Evolutionary conservation across 495 filamentous ascomycete species (phyloP).

Genomic region (Aspergillus olivimuriae): DNA sequence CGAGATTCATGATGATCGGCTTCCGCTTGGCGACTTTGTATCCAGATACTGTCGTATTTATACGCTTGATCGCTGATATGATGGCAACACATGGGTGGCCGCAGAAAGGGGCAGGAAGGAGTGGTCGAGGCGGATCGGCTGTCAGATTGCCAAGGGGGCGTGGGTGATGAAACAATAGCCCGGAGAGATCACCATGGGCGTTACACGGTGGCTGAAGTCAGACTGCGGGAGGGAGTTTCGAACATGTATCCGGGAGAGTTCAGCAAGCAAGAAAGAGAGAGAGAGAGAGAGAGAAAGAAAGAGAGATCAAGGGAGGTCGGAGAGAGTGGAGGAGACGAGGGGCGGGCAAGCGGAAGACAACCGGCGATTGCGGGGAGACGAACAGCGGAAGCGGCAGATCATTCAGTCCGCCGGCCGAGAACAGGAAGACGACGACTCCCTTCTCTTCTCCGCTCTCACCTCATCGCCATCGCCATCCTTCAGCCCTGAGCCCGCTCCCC

Average conservation of each 20-base stretch:
- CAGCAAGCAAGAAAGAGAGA: no score
- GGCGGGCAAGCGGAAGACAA: constrained; percentile 2
- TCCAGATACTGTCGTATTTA: no score
- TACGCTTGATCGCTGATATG: no score
- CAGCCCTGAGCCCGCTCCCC: no score
- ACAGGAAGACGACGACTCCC: not conserved
- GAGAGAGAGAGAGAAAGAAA: not conserved
- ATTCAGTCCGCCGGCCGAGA: not conserved
- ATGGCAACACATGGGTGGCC: not conserved
- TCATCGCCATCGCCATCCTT: constrained; percentile 5
- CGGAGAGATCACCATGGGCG: constrained; percentile 17
- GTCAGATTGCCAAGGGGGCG: constrained; percentile 10
- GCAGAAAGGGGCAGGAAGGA: constrained; percentile 2
- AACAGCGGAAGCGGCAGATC: not conserved
- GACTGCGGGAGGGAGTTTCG: not conserved
- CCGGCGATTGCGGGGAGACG: constrained; percentile 1
- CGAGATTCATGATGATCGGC: constrained; percentile 31
- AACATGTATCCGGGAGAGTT: no score
- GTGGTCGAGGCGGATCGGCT: constrained; percentile 11
- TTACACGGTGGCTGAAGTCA: constrained; percentile 13
- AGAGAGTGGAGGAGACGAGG: not conserved
- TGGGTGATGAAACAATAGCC: constrained; percentile 19
- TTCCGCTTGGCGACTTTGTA: no score
- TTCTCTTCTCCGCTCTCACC: not conserved
- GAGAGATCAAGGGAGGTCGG: not conserved